Evolutionary conservation across 768 basidiomycete genomes (phyloP), one percentile per base, ranked within the genome.

Genomic region (Tubosaeta brunneosetosa): DNA sequence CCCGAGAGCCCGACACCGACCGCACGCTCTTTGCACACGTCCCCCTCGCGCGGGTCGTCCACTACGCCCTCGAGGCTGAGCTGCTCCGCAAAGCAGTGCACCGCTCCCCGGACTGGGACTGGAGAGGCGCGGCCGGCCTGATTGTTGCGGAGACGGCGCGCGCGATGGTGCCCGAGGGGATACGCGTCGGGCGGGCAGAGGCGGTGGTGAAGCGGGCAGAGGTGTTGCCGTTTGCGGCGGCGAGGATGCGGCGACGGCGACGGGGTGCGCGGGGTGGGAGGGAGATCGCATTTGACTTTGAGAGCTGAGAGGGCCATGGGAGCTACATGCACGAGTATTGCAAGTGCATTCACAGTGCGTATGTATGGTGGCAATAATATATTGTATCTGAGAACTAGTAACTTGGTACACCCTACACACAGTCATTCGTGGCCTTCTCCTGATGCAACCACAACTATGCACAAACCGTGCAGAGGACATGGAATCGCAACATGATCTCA

Each of bases 241-340:
- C 63, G 55, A 63, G 66, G 50, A 63, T 66, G 52, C 58, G 51
- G 42, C 56, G 56, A 2, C 57, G 63, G 13, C 61, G 48, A 37
- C 53, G 53, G 44, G 36, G 52, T 22, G 63, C 63, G 22, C 49
- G 62, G 7, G 52, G 62, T 44, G 60, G 55, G 17, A 53, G 60
- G 27, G 63, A 59, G 51, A 37, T 65, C 4, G 43, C 14, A 14
- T 49, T 64, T 36, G 56, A 47, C 10, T 50, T 53, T 16, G 52
- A 58, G 36, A 12, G 29, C 19, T 47, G 38, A 40, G 12, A 9
- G 36, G 29, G 29, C 6, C 29, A 29, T 29, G 29, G 22, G 22
- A 22, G 22, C 22, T 22, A 22, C 22, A 22, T 22, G 22, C 22
- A 22, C 22, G 22, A 22, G 22, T 22, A 22, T 22, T 22, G 22